Evolutionary conservation across 306 rosid species (phyloP), one percentile per base, ranked within the genome.

Genomic region (Astragalus glycyphyllos): DNA sequence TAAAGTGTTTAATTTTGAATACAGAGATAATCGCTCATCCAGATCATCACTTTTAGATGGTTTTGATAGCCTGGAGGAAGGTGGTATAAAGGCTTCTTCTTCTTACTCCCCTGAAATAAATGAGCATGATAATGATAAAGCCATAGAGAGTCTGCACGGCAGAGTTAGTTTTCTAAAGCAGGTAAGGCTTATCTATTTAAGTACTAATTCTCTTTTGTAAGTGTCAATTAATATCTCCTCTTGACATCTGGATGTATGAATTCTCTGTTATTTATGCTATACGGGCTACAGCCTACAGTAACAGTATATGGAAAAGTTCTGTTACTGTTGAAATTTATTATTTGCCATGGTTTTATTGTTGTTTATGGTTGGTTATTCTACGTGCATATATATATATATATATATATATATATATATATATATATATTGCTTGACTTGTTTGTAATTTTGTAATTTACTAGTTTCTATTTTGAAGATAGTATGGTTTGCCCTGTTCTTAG

Each of bases 51-150:
- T 87, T 51, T 54, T 91, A 35, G 89, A 85, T 72, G 80, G 84
- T 23, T 23, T 72, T 56, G 96, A 90, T 84, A 84, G 88, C 75
- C 83, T 94, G 14, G 99, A 91, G 85, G 97, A 94, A 78, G 99
- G 99, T 71, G 88, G 99, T 75, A 76, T 94, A 68, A 74, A 83
- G 78, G 73, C 90, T 32, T 80, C 95, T 65, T 86, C 98, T 68
- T 90, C 95, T 17, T 79, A 79, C 72, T 73, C 95, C 12, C 77
- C 42, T 40, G 87, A 87, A 57, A 68, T 85, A 58, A 86, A 79
- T 23, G 97, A 94, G 83, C 91, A 77, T 11, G 97, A 87, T 69
- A 91, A 94, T 79, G 96, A 91, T 44, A 83, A 48, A 74, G 87
- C 87, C 50, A 77, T 87, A 41, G 88, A 87, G 49, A 87, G 74